These are phyloP conservation scores for Paecilomyces variotii DNA, from an alignment of 2,329 filamentous ascomycete genomes.

Conservation along the genomic window DNA sequence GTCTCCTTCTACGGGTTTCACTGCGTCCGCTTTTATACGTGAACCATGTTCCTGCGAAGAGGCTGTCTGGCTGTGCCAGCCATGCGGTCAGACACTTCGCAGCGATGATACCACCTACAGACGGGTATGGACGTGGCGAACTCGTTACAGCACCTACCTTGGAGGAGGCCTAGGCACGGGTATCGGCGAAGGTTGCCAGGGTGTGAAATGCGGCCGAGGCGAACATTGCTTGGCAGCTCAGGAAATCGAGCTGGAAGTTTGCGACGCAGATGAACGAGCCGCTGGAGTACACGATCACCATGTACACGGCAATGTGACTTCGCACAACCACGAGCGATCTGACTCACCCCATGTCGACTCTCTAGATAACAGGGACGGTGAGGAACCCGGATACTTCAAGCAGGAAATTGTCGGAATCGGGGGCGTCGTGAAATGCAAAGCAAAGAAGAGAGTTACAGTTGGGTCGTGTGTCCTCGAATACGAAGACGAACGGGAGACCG, in stretches of 20 bases:
- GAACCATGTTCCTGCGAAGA: conserved; percentile 51
- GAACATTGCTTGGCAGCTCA: conserved; percentile 66
- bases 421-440: conserved; percentile 77
- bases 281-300: conserved; percentile 33
- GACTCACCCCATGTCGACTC: neutral
- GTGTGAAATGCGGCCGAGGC: conserved; percentile 79
- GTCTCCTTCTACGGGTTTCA: conserved; percentile 33
- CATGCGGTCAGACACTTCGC: conserved; percentile 65
- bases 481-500: conserved; percentile 64
- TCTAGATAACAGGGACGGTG: conserved; percentile 22
- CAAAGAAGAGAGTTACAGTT: conserved; percentile 72
- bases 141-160: conserved; percentile 67
- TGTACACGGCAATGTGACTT: conserved; percentile 8
- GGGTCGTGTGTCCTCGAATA: conserved; percentile 81
- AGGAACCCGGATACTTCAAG: conserved; percentile 63
- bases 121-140: conserved; percentile 81
- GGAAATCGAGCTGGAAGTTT: conserved; percentile 73
- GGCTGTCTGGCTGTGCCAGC: conserved; percentile 73
- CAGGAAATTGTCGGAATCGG: conserved; percentile 91
- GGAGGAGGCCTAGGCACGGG: conserved; percentile 76
- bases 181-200: conserved; percentile 79
- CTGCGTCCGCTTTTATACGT: conserved; percentile 42
- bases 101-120: conserved; percentile 51
- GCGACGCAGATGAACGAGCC: conserved; percentile 66
- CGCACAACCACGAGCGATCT: conserved; percentile 9